Percentiles rank a stretch among this genome's conserved stretches.
These are phyloP conservation scores for Globisporangium recalcitrans DNA, from an alignment of 352 stramenopile species.

Conservation along the genomic window DNA sequence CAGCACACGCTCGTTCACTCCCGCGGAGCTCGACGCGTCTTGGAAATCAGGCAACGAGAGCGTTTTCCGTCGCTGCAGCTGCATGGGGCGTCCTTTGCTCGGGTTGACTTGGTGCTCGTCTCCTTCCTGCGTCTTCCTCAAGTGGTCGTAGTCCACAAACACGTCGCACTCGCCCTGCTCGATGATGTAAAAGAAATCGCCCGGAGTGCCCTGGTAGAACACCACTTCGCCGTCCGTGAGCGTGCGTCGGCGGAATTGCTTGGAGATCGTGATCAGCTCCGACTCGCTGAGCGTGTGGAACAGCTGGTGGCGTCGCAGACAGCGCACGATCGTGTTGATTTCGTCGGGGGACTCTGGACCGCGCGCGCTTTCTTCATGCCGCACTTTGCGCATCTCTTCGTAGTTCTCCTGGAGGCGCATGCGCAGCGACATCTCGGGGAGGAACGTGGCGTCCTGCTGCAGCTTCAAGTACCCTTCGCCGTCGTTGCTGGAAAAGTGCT, in stretches of 20 bases:
- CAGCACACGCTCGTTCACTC: conserved; percentile 60
- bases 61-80: conserved; percentile 61
- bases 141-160: conserved; percentile 77
- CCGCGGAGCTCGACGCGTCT: conserved; percentile 50
- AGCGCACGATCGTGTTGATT: conserved; percentile 50
- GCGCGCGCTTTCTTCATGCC: conserved; percentile 28
- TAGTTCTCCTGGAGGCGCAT: conserved; percentile 30
- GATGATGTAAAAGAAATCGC: conserved; percentile 83
- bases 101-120: conserved; percentile 19
- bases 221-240: conserved; percentile 64
- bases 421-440: conserved; percentile 69
- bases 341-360: conserved; percentile 30
- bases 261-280: conserved; percentile 50
- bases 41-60: conserved; percentile 67
- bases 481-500: conserved; percentile 69
- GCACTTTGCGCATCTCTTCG: conserved; percentile 22
- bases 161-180: conserved; percentile 76
- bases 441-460: conserved; percentile 61
- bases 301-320: conserved; percentile 67
- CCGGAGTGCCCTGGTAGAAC: conserved; percentile 75
- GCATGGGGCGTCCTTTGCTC: conserved; percentile 17
- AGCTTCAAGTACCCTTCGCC: conserved; percentile 66
- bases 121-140: conserved; percentile 35
- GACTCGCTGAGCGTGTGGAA: conserved; percentile 77
- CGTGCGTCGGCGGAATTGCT: conserved; percentile 50